These are phyloP conservation scores for Xylaria longipes DNA, from an alignment of 495 filamentous ascomycete species.

Conservation along the genomic window DNA sequence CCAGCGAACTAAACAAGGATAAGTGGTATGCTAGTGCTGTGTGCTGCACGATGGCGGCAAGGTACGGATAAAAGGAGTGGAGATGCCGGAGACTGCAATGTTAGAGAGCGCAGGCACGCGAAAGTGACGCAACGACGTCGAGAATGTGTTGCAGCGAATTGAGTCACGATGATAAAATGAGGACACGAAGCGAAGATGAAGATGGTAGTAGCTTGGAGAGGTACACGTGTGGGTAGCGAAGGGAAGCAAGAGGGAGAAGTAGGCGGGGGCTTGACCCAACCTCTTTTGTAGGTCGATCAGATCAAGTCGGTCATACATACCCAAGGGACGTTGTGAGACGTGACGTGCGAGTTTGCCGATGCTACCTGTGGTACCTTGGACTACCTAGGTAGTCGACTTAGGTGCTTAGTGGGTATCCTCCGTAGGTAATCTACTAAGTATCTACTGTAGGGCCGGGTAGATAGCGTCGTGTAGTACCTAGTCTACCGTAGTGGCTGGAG, in stretches of 20 bases:
- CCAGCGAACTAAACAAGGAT: not conserved
- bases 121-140: conserved; percentile 11
- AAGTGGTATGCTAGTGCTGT: not conserved
- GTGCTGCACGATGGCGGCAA: not conserved
- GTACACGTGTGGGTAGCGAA: not conserved
- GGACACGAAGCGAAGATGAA: not conserved
- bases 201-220: not conserved
- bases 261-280: not conserved
- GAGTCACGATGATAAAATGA: conserved; percentile 16
- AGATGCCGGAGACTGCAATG: conserved; percentile 2
- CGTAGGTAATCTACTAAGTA: too few species aligned
- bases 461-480: not conserved
- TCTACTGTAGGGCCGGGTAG: not conserved
- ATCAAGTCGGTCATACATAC: conserved; percentile 2
- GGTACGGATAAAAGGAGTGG: conserved; percentile 7
- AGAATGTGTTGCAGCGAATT: not conserved
- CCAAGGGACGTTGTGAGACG: conserved; percentile 12
- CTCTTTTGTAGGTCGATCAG: conserved; percentile 1
- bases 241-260: not conserved
- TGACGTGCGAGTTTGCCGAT: not conserved
- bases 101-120: not conserved
- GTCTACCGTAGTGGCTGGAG: not conserved
- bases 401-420: too few species aligned
- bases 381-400: too few species aligned
- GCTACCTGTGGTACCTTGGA: not conserved